A percentile compares a stretch with the other conserved stretches of the same genome.
phyloP scores from a whole-genome alignment of 129 eudicot genomes.

The Artemisia argyi region DNA sequence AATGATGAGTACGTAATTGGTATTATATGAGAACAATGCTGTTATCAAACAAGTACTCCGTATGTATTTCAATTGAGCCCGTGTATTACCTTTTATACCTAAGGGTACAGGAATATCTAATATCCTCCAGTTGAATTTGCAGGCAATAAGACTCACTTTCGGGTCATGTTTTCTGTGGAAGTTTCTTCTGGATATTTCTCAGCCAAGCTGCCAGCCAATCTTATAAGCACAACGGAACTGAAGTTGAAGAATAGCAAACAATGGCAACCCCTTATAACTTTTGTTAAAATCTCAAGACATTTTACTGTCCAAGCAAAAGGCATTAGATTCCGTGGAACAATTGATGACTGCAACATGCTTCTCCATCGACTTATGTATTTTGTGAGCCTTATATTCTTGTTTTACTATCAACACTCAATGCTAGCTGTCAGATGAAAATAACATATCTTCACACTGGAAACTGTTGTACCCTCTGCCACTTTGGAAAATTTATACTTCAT shows the following conservation, averaged over 20 bases:
- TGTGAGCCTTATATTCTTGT: constrained; percentile 44
- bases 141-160: constrained; percentile 63
- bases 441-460: too few relatives aligned
- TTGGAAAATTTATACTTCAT: too few relatives aligned
- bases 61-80: too few relatives aligned
- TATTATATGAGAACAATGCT: too few relatives aligned
- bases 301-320: constrained; percentile 78
- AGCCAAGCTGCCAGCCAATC: constrained; percentile 66
- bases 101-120: not conserved
- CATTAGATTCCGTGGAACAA: constrained; percentile 63
- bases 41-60: too few relatives aligned
- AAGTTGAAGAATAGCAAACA: constrained; percentile 71
- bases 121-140: constrained; percentile 18
- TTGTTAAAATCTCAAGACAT: constrained; percentile 76
- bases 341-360: constrained; percentile 66
- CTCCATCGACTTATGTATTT: constrained; percentile 55
- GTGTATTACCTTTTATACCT: too few relatives aligned
- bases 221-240: constrained; percentile 70
- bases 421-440: too few relatives aligned
- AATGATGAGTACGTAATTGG: too few relatives aligned
- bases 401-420: not conserved
- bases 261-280: constrained; percentile 89
- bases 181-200: constrained; percentile 68
- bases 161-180: constrained; percentile 82
- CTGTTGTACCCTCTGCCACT: too few relatives aligned